phyloP scores from a whole-genome alignment of 2,329 filamentous ascomycete species.

The Aphanoascus verrucosus region DNA sequence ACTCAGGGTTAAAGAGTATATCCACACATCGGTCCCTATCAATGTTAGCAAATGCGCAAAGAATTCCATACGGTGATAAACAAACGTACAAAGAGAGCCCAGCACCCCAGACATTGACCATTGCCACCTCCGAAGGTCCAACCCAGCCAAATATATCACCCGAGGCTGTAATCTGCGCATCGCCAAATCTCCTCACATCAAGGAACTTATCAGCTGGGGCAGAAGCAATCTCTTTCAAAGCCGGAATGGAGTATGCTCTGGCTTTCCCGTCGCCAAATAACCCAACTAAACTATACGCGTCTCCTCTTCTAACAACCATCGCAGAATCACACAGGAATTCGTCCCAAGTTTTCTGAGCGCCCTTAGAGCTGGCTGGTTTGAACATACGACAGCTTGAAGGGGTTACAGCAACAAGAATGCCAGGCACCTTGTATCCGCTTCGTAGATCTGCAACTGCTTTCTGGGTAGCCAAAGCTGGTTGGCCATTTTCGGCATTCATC shows the following conservation, averaged over 20 bases:
- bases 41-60: background rate
- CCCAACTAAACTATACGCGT: conserved; percentile 68
- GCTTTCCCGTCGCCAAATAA: conserved; percentile 74
- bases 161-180: conserved; percentile 60
- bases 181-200: conserved; percentile 60
- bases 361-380: conserved; percentile 71
- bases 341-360: conserved; percentile 85
- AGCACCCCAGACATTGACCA: conserved; percentile 76
- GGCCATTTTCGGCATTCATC: conserved; percentile 67
- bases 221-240: conserved; percentile 69
- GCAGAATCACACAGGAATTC: conserved; percentile 73
- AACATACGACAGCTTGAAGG: conserved; percentile 71
- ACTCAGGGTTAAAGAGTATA: conserved; percentile 64
- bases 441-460: conserved; percentile 64
- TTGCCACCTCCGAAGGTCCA: conserved; percentile 71
- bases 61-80: background rate
- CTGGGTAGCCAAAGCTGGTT: conserved; percentile 64
- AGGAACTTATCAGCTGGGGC: conserved; percentile 54
- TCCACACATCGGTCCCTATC: conserved; percentile 47
- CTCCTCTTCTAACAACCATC: conserved; percentile 61
- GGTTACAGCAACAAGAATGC: conserved; percentile 68
- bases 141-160: conserved; percentile 83
- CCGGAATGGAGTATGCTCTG: conserved; percentile 77
- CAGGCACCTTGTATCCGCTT: conserved; percentile 63
- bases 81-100: conserved; percentile 52